These are phyloP conservation scores for Kockovaella imperatae DNA, from an alignment of 768 basidiomycete species.

Conservation along the genomic window DNA sequence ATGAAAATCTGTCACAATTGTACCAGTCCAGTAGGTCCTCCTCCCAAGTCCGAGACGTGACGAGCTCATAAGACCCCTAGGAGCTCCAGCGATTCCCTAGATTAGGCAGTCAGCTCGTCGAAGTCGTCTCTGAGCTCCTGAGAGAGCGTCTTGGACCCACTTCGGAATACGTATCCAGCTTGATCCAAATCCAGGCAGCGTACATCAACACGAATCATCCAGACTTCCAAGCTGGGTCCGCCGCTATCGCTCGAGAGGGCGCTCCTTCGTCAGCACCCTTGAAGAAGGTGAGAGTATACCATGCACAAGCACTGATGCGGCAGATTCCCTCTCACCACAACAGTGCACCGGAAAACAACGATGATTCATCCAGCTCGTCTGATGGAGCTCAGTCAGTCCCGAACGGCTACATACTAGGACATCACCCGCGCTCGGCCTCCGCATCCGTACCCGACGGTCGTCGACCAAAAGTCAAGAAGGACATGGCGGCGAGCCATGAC, in stretches of 20 bases:
- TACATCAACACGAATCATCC: constrained; percentile 99
- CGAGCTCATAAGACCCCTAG: constrained; percentile 46
- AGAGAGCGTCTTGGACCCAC: constrained; percentile 93
- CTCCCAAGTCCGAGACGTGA: neutral
- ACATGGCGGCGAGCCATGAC: too few species aligned
- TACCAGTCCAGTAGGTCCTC: constrained; percentile 65
- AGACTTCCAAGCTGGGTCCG: constrained; percentile 75
- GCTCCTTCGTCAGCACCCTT: constrained; percentile 11
- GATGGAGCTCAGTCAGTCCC: constrained; percentile 42
- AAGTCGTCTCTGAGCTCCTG: constrained; percentile 91
- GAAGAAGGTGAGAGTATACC: constrained; percentile 15
- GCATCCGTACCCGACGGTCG: constrained; percentile 43
- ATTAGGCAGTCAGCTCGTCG: constrained; percentile 85
- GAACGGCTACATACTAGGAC: constrained; percentile 5
- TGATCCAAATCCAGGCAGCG: constrained; percentile 94
- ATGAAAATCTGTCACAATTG: constrained; percentile 99
- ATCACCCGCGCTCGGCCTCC: constrained; percentile 55
- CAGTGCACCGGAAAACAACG: constrained; percentile 54
- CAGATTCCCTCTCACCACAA: constrained; percentile 45
- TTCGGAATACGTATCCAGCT: constrained; percentile 87
- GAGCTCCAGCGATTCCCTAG: constrained; percentile 93
- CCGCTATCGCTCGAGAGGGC: constrained; percentile 45
- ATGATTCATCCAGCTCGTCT: constrained; percentile 51
- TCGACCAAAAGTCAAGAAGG: constrained; percentile 11
- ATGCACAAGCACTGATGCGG: neutral